Evolutionary conservation across 2,329 filamentous ascomycete species (phyloP), one percentile per base, ranked within the genome.

Genomic region (Colletotrichum musicola): DNA sequence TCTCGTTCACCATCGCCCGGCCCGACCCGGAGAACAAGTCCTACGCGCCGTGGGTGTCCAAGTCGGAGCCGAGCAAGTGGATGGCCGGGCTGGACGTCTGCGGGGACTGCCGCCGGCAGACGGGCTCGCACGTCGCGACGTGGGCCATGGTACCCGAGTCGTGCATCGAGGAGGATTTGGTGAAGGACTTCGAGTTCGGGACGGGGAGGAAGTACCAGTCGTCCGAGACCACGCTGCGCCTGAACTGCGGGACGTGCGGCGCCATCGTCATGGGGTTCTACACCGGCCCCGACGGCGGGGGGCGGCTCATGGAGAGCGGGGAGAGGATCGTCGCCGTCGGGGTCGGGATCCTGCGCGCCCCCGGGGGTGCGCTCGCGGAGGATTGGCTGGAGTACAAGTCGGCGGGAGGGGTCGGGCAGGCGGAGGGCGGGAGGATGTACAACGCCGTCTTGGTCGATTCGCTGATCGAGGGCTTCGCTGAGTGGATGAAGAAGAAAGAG

Each of bases 161-260:
- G 2, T 63, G 74, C 42, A 76, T 81, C 49, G 75, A 80, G 30
- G 83, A 83, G 4, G 70, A 72, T 4, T 73, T 85, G 14, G 74
- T 76, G 18, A 62, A 72, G 2, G 77, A 81, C 40, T 75, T 85
- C 25, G 71, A 74, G 38, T 73, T 82, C 53, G 83, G 83, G n/a
- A 84, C 83, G 2, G 71, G 81, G n/a, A 82, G 80, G 73, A 78
- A 78, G 7, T 86, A 80, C 66, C 70, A 69, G 4, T 83, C 81
- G 2, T 83, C 81, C 1, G 72, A 77, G 12, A 76, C 74, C 0
- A 79, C 81, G n/a, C 64, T 77, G 25, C 78, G 83, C 14, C 80
- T 78, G 0, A 86, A 86, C 70, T 86, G 84, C 66, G 79, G 81
- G 2, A 74, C 71, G 2, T 86, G 84, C 56, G 83, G 84, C 2